Evolutionary conservation across 192 early-diverging fungal species (phyloP).

Genomic region (Coemansia furcata): DNA sequence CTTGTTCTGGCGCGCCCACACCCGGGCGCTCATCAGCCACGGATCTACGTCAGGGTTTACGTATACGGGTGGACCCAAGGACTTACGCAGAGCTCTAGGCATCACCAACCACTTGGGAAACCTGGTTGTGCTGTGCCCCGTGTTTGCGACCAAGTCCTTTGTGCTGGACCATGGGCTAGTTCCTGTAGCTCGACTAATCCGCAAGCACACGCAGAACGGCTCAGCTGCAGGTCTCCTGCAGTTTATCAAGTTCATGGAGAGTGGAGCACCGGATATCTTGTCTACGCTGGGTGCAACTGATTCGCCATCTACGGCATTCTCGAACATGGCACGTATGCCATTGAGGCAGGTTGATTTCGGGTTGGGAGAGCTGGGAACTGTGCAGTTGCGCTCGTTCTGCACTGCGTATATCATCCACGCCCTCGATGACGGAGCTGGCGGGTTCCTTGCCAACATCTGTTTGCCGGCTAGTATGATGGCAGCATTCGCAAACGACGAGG

Average conservation of each 20-base stretch:
- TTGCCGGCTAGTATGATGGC: constrained; percentile 1
- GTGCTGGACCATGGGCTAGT: constrained; percentile 2
- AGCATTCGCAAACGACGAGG: not conserved
- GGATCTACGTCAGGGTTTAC: constrained; percentile 8
- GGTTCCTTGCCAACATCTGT: constrained; percentile 17
- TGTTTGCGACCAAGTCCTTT: constrained; percentile 3
- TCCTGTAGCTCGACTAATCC: constrained; percentile 4
- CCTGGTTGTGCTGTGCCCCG: constrained; percentile 13
- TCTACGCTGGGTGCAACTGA: constrained; percentile 5
- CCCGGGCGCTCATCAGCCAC: constrained; percentile 1
- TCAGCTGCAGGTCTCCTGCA: not conserved
- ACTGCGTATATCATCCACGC: constrained; percentile 29
- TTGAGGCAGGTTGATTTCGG: constrained; percentile 8
- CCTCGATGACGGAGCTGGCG: constrained; percentile 12
- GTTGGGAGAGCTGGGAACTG: not conserved
- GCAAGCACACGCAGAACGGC: not conserved
- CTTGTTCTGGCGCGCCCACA: constrained; percentile 35
- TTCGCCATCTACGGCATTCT: constrained; percentile 22
- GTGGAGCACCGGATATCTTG: constrained; percentile 7
- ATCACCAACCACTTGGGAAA: constrained; percentile 16
- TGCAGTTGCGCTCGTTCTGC: constrained; percentile 27
- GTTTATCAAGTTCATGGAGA: not conserved
- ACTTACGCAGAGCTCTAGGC: constrained; percentile 4
- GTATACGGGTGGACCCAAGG: constrained; percentile 24
- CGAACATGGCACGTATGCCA: constrained; percentile 19